These are phyloP conservation scores for Chaetomium olivaceum DNA, from an alignment of 2,329 filamentous ascomycete species.

Conservation along the genomic window DNA sequence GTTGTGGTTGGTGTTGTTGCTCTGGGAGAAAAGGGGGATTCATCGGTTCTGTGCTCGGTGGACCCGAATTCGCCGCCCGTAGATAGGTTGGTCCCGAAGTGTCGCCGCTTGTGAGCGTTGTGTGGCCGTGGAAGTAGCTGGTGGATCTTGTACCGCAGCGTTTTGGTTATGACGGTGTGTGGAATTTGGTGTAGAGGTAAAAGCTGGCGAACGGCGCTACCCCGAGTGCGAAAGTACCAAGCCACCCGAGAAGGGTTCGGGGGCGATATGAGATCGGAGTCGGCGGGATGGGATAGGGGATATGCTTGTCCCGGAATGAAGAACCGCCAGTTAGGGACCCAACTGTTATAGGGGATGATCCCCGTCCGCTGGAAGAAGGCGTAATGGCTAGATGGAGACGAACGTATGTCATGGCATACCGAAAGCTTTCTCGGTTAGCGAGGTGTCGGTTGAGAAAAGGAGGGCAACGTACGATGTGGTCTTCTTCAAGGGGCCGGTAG, in stretches of 20 bases:
- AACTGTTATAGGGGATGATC: slow-evolving; percentile 44
- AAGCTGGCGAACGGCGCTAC: slow-evolving; percentile 51
- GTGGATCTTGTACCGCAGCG: slow-evolving; percentile 20
- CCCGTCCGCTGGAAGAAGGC: slow-evolving; percentile 55
- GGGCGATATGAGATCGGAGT: slow-evolving; percentile 42
- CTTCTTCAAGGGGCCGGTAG: slow-evolving; percentile 22
- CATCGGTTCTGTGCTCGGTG: slow-evolving; percentile 11
- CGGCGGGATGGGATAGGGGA: slow-evolving; percentile 54
- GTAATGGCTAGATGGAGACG: slow-evolving; percentile 55
- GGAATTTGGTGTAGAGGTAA: slow-evolving; percentile 45
- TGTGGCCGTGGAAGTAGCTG: slow-evolving; percentile 21
- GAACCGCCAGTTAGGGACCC: slow-evolving; percentile 50
- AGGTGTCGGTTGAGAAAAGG: too few relatives aligned
- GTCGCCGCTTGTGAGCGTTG: slow-evolving; percentile 20
- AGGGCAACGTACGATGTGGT: slow-evolving; percentile 13
- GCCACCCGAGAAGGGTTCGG: slow-evolving; percentile 47
- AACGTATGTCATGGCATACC: slow-evolving; percentile 38
- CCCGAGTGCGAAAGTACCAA: slow-evolving; percentile 44
- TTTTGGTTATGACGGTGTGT: slow-evolving; percentile 39
- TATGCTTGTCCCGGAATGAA: slow-evolving; percentile 54
- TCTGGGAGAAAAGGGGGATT: not conserved
- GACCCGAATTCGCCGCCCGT: slow-evolving; percentile 5
- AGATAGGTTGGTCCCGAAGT: slow-evolving; percentile 4
- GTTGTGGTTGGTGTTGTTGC: not conserved
- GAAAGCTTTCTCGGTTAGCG: slow-evolving; percentile 23